Evolutionary conservation across 768 basidiomycete genomes (phyloP).

Genomic region (Lentinula aciculospora): DNA sequence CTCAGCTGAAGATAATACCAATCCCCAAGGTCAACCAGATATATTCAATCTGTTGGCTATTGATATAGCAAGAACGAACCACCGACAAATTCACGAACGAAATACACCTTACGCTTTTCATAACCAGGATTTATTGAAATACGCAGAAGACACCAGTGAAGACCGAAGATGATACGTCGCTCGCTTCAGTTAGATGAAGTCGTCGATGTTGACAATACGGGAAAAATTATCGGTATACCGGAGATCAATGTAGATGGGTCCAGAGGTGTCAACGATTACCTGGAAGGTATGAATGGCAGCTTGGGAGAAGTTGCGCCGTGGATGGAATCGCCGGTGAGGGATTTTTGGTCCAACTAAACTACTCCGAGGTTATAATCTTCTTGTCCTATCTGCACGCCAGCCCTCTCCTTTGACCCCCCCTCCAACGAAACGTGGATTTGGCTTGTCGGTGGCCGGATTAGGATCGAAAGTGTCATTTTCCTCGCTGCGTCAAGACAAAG

Average conservation of each 20-base stretch:
- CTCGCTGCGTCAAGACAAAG: not conserved
- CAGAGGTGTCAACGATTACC: not conserved
- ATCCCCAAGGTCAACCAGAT: not conserved
- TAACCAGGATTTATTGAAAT: not conserved
- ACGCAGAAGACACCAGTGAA: too few relatives aligned
- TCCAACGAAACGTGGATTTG: not conserved
- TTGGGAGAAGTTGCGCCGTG: not conserved
- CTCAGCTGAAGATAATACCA: not conserved
- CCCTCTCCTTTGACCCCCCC: conserved; percentile 1
- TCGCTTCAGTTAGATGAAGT: not conserved
- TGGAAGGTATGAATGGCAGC: not conserved
- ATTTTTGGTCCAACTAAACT: too few relatives aligned
- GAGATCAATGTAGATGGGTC: conserved; percentile 1
- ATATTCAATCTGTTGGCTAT: not conserved
- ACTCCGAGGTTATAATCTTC: not conserved
- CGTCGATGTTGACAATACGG: not conserved
- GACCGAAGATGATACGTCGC: not conserved
- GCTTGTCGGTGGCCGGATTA: not conserved
- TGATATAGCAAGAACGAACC: not conserved
- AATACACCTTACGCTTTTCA: not conserved
- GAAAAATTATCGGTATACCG: conserved; percentile 1
- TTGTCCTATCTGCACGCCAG: not conserved
- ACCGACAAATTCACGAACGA: not conserved
- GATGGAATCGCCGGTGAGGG: not conserved
- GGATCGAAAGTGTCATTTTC: not conserved